Evolutionary conservation across 208 protist genomes (phyloP), one percentile per base, ranked within the genome.

Genomic region (Acanthamoeba culbertsoni): DNA sequence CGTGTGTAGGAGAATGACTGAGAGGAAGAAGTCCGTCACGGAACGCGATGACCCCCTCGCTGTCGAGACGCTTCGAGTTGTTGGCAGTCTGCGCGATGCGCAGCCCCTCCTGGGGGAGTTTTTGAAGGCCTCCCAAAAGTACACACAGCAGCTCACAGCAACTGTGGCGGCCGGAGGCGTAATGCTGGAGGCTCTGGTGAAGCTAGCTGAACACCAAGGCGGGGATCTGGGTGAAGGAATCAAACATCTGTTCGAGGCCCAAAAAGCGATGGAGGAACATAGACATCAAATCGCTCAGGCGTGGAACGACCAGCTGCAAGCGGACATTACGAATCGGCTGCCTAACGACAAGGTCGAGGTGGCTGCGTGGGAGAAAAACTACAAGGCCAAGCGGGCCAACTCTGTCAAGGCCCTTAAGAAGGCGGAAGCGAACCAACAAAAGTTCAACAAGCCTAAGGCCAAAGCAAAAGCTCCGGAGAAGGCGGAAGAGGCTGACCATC

Each of bases 381-480:
- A 86, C 75, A 86, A 86, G 48, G 37, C 46, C 48, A 51, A 62
- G 42, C 42, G 75, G 5, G 33, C 75, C 48, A 86, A 86, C 48
- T 86, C 75, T 14, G 42, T 86, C 46, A 86, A 86, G 48, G 48
- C 42, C 23, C 75, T 86, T 28, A 86, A 86, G 75, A 86, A 86
- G 48, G 75, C 75, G 40, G 75, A 86, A 31, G 75, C 75, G 28
- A 86, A 86, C 33, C 75, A 86, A 31, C 31, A 28, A 14, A 86
- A 86, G 33, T 86, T 26, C 75, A 86, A 86, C 75, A 86, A 86
- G 75, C 75, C 75, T 10, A 86, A 86, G 48, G 23, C 75, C 75
- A 46, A 55, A 18, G 75, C 75, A 33, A 86, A 86, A 42, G 48
- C 42, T 7, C 75, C 75, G 28, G 75, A 86, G 28, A 86, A 86